These are phyloP conservation scores for Salix koriyanagi DNA, from an alignment of 345 rosid species.

Conservation along the genomic window DNA sequence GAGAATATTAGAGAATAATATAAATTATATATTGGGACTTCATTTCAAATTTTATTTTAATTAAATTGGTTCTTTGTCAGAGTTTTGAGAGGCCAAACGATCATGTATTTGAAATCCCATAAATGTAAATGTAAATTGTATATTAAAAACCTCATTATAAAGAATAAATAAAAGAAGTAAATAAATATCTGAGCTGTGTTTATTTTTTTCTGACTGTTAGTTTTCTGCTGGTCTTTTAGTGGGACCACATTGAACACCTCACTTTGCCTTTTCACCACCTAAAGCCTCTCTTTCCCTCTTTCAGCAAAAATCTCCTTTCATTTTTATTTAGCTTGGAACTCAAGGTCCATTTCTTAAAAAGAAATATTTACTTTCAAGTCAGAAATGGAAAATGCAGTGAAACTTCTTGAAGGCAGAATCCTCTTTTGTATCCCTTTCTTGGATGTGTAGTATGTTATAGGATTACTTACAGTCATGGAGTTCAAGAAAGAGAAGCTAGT, in stretches of 20 bases:
- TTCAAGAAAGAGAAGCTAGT: slow-evolving; percentile 46
- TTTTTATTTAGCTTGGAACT: not conserved
- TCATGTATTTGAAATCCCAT: no score
- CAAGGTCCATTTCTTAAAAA: not conserved
- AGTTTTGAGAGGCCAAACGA: no score
- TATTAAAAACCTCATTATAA: no score
- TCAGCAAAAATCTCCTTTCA: not conserved
- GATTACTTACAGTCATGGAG: slow-evolving; percentile 29
- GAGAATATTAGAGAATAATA: no score
- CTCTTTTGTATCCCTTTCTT: not conserved
- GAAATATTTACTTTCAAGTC: not conserved
- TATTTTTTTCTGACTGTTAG: not conserved
- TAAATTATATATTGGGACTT: no score
- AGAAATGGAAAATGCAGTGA: slow-evolving; percentile 15
- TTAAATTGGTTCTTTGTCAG: no score
- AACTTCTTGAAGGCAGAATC: slow-evolving; percentile 1
- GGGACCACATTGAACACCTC: slow-evolving; percentile 7
- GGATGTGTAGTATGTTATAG: not conserved
- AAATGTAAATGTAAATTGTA: no score
- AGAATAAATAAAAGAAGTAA: not conserved
- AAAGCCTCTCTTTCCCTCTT: slow-evolving; percentile 13
- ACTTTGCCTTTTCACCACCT: not conserved
- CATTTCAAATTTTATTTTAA: no score
- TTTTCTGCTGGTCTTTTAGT: slow-evolving; percentile 24
- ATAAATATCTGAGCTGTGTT: slow-evolving; percentile 16